Percentiles rank a stretch among this genome's conserved stretches.
phyloP scores from a whole-genome alignment of 139 green algal species.

The Coccomyxa sp. region DNA sequence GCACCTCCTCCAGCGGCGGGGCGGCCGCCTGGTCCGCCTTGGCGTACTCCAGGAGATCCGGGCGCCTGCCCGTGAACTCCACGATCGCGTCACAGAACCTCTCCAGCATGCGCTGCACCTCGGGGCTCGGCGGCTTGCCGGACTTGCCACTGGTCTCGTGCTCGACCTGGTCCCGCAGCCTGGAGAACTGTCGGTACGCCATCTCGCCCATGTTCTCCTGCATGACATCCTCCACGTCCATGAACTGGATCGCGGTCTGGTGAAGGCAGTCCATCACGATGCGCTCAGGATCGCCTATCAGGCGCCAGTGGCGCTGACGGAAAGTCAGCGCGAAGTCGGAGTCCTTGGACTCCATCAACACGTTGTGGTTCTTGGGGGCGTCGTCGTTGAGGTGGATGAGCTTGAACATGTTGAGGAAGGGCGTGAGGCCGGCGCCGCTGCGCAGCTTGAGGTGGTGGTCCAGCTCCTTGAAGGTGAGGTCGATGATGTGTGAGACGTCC shows the following conservation, averaged over 20 bases:
- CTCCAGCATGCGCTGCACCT: neutral
- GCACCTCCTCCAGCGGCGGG: neutral
- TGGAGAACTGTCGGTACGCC: neutral
- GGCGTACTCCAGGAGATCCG: neutral
- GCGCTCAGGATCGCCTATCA: neutral
- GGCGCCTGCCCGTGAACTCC: neutral
- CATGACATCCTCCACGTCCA: neutral
- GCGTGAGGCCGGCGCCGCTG: neutral
- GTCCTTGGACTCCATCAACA: neutral
- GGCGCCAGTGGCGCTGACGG: neutral
- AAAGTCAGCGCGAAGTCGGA: neutral
- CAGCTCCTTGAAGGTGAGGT: neutral
- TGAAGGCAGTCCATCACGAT: neutral
- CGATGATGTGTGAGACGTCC: neutral
- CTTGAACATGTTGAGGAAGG: slow-evolving; percentile 1
- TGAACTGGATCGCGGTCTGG: neutral
- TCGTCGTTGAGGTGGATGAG: neutral
- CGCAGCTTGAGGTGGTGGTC: neutral
- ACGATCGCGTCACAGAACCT: neutral
- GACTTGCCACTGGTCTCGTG: neutral
- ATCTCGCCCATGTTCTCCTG: neutral
- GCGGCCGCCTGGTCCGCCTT: neutral
- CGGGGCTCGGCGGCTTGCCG: neutral
- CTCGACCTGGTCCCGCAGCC: neutral
- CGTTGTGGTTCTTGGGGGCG: neutral